A percentile compares a stretch with the other conserved stretches of the same genome.
phyloP scores from a whole-genome alignment of 805 yeast genomes.

The Huiozyma sinensis region DNA sequence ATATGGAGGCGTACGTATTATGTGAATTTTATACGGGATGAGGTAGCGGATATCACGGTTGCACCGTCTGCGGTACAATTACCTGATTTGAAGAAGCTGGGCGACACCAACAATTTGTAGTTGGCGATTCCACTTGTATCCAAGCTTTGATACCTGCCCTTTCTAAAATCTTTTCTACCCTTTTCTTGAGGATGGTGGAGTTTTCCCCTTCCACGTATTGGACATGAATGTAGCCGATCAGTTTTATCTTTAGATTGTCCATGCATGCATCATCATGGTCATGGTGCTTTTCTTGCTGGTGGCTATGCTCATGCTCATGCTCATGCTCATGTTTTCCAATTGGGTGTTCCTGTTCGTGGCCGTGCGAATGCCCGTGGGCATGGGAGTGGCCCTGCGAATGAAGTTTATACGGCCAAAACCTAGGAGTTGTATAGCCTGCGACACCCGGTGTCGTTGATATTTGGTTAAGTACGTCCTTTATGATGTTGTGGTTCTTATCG shows the following conservation, averaged over 20 bases:
- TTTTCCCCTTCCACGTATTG: constrained; percentile 61
- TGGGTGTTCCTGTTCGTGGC: constrained; percentile 3
- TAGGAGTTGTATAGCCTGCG: constrained; percentile 74
- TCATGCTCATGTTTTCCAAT: constrained; percentile 8
- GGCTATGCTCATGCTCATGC: constrained; percentile 31
- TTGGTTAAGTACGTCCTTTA: constrained; percentile 59
- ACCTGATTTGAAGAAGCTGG: not conserved
- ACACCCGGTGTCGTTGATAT: constrained; percentile 67
- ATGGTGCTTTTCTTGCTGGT: constrained; percentile 1
- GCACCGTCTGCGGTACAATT: not conserved
- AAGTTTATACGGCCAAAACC: constrained; percentile 68
- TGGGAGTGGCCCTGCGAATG: constrained; percentile 21
- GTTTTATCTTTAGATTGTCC: constrained; percentile 5
- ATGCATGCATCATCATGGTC: constrained; percentile 13
- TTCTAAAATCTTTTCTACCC: constrained; percentile 46
- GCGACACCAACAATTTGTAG: constrained; percentile 61
- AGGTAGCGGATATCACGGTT: not conserved
- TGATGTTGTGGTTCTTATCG: constrained; percentile 45
- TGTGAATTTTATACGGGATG: too few species aligned
- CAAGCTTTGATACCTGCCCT: constrained; percentile 40
- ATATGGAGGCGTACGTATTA: too few species aligned
- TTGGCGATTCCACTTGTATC: constrained; percentile 60
- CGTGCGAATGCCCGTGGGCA: constrained; percentile 16
- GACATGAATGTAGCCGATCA: constrained; percentile 75
- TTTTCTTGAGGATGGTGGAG: constrained; percentile 45